Base-by-base conservation (phyloP, 2,329 filamentous ascomycete genomes). In the Sporothrix pseudoabietina region DNA sequence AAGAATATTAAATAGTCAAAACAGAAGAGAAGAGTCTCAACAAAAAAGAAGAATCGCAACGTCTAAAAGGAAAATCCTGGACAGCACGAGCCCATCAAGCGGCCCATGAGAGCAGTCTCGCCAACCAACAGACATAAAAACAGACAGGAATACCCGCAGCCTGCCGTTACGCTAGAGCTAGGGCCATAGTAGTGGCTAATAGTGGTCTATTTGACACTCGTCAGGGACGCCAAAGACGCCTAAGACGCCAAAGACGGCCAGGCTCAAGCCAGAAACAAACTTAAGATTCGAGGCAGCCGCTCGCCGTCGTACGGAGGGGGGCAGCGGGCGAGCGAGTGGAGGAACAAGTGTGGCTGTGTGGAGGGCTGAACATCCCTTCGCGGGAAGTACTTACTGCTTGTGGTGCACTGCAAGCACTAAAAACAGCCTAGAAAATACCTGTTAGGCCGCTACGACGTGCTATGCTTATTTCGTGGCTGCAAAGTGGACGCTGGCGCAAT, bases 101-200 rank as follows among this genome's bases (percentile, higher is more conserved):
- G 22, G 22, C 63, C 61, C 41, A 66, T 66, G 32, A 32, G 41
- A 32, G 26, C 39, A 66, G 63, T 19, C 3, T 26, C 10, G 8
- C 26, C 7, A 52, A 30, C 22, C 39, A 47, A 47, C 41, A 44
- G 61, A 16, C 61, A 4, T n/a, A 9, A 16, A 49, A 7, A 26
- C 63, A 26, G 47, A 35, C 66, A 39, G 49, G 66, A 69, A 54
- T 47, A 47, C 52, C 65, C 54, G 47, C 66, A 70, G 41, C 44
- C 66, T 35, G 39, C 65, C 71, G 65, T 69, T 61, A 54, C 71
- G 72, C 72, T 70, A 73, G 19, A 30, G n/a, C 26, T 73, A 41
- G 65, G 49, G 65, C 54, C 63, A 49, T 61, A 44, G n/a, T 55
- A 35, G 65, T 22, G n/a, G 32, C 47, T 55, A 55, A 54, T 44